Evolutionary conservation across 1,284 basidiomycete genomes (phyloP), one percentile per base, ranked within the genome.

Genomic region (Nidula niveotomentosa): DNA sequence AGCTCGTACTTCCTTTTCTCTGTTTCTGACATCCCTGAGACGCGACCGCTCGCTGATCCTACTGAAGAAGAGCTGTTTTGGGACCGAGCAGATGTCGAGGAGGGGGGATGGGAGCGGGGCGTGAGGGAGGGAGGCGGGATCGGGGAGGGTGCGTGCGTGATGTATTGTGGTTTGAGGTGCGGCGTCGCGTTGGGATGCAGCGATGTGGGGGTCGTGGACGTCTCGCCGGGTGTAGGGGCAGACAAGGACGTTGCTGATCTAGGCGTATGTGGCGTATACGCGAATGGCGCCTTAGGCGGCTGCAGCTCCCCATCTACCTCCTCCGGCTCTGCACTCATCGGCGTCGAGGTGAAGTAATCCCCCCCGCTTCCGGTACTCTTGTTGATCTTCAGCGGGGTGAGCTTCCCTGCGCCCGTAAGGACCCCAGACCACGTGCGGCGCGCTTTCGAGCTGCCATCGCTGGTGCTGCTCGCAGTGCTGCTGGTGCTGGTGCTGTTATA

Each of bases 1-100:
- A 91, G 62, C 30, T 84, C 82, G 50, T 69, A 62, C 55, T 80
- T 72, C 66, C 72, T 80, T 69, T 72, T 81, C 64, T 87, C 86
- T 9, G 68, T 69, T 23, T 85, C 83, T 3, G 77, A 67, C 65
- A 78, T 49, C 13, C 56, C 60, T n/a, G 53, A 48, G 17, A 61
- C 61, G 48, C 46, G 54, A 18, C 45, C 54, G 35, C 55, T 55
- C 6, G 63, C 61, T 33, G 61, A 60, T 13, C 36, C 44, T 9
- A 41, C 49, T 3, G 61, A 60, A 13, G 56, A 56, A 0, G 53
- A 51, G 33, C 55, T 57, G 55, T 55, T n/a, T 53, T 45, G 8
- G 56, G 35, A 33, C 55, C 49, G 23, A 52, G 8, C 41, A 51
- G 52, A 51, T 23, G 30, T 17, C 15, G 12, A 44, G 18, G 49